Base-by-base conservation (phyloP, 192 early-diverging fungal genomes). In the Dimargaris cristalligena region DNA sequence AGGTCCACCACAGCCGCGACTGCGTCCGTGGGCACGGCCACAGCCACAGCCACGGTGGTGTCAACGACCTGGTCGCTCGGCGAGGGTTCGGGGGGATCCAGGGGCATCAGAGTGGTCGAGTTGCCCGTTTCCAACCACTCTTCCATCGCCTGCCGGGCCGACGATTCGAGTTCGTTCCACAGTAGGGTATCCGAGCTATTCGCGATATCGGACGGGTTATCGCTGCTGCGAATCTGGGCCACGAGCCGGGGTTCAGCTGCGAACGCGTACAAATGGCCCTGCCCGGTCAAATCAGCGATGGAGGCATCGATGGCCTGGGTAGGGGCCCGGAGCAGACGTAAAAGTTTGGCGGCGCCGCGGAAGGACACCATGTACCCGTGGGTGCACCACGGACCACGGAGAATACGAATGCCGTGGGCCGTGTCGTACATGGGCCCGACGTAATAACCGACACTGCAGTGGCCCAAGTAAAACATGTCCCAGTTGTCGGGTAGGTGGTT, bases 391-490 rank as follows among this genome's bases (percentile, higher is more conserved):
- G 34, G 54, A 9, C 34, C 23, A 4, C 34, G 4, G 29, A 30
- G 16, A 16, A 9, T 14, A 30, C 9, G 30, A 6, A 56, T 10
- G n/a, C 30, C 3, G 23, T 9, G 14, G 29, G 23, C 26, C 8
- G 9, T 20, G 18, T n/a, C n/a, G n/a, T n/a, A n/a, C n/a, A n/a
- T n/a, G n/a, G n/a, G n/a, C n/a, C n/a, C n/a, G n/a, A n/a, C n/a
- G n/a, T n/a, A n/a, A n/a, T n/a, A n/a, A n/a, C n/a, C n/a, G n/a
- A n/a, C n/a, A 3, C 16, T 16, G 54, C 54, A 56, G 29, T 30
- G 34, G 54, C 54, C 54, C 10, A 56, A 4, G 29, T 56, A 56
- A 20, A 56, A 30, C 26, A 56, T 4, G 30, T 34, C 54, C 54
- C 54, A 56, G 9, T 14, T 34, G 8, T 9, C 9, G 4, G 54